Evolutionary conservation across 257 asterid genomes (phyloP).

Genomic region (Primulina tabacum): DNA sequence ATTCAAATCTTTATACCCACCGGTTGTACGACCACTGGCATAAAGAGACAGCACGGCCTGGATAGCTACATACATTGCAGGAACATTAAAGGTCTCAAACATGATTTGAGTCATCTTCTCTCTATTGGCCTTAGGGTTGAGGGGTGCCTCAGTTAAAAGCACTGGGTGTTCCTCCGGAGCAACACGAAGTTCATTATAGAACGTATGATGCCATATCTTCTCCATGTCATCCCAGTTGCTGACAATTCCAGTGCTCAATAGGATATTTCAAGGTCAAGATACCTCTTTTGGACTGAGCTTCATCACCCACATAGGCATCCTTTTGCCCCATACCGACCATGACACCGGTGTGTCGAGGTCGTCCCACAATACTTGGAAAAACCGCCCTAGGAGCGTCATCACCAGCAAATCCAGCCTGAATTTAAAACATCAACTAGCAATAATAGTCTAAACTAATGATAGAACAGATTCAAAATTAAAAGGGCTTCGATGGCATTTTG

Average conservation of each 20-base stretch:
- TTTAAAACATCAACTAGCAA: background rate
- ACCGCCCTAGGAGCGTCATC: conserved; percentile 56
- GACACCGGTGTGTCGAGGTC: conserved; percentile 51
- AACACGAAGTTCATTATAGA: conserved; percentile 52
- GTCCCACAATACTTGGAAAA: conserved; percentile 49
- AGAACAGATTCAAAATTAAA: background rate
- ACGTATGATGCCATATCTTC: conserved; percentile 55
- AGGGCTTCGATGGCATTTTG: background rate
- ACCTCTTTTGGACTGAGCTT: conserved; percentile 53
- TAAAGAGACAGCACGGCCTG: conserved; percentile 55
- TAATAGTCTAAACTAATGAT: background rate
- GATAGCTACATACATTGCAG: conserved; percentile 53
- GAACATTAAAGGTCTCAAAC: conserved; percentile 49
- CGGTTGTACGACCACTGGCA: conserved; percentile 55
- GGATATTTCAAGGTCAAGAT: conserved; percentile 50
- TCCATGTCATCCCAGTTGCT: conserved; percentile 57
- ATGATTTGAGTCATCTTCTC: conserved; percentile 55
- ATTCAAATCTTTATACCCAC: conserved; percentile 23
- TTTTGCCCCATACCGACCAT: conserved; percentile 60
- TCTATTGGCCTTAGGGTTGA: conserved; percentile 50
- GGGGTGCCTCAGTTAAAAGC: conserved; percentile 54
- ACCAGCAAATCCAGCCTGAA: conserved; percentile 51
- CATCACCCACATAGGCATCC: conserved; percentile 51
- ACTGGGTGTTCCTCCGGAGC: conserved; percentile 55
- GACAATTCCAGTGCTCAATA: conserved; percentile 47